Evolutionary conservation across 257 asterid genomes (phyloP).

Genomic region (Solanum chilense): DNA sequence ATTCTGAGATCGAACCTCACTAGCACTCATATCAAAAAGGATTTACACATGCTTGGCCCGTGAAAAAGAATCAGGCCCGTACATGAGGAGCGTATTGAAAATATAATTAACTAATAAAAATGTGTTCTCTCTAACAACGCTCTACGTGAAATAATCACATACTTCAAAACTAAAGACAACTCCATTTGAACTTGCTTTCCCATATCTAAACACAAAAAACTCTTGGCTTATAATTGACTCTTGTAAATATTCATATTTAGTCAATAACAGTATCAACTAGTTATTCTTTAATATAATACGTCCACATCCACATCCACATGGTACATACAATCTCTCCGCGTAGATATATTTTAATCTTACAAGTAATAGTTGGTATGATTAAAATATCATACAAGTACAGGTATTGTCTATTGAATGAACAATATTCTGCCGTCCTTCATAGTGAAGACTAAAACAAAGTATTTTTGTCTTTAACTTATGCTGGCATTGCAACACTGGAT

Average conservation of each 20-base stretch:
- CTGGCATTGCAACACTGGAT: neutral
- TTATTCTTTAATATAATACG: neutral
- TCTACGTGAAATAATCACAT: neutral
- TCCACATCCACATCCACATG: neutral
- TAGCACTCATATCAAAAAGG: neutral
- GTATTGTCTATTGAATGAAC: neutral
- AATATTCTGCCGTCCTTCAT: neutral
- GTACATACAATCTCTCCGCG: neutral
- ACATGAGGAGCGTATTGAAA: accelerated
- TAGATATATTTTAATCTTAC: neutral
- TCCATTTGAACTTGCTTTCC: constrained; percentile 45
- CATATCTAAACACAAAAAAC: neutral
- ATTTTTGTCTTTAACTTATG: neutral
- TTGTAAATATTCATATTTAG: neutral
- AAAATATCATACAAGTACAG: neutral
- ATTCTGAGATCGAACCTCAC: neutral
- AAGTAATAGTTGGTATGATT: neutral
- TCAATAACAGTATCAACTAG: neutral
- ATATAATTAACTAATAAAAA: neutral
- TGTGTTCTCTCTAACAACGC: neutral
- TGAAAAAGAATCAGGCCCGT: neutral
- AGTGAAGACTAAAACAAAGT: neutral
- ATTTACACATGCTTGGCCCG: constrained; percentile 22
- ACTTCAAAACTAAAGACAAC: constrained; percentile 6
- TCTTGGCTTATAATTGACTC: neutral